phyloP scores from a whole-genome alignment of 805 yeast species.

The Wickerhamomyces bisporus region DNA sequence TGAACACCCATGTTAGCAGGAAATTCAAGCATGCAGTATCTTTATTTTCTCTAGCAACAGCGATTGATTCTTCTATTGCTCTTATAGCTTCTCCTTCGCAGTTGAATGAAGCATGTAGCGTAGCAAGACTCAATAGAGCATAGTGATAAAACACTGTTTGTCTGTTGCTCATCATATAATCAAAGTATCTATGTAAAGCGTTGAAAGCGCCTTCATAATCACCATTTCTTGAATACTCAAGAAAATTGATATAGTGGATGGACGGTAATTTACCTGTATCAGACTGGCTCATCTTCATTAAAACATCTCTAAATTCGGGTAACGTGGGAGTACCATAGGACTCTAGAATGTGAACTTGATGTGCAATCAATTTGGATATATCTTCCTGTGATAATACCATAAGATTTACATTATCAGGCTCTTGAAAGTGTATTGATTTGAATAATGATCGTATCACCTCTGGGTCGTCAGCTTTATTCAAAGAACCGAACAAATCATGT shows the following conservation, averaged over 20 bases:
- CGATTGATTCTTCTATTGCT: constrained; percentile 81
- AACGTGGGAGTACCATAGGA: constrained; percentile 47
- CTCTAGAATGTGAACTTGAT: constrained; percentile 50
- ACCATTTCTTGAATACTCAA: constrained; percentile 50
- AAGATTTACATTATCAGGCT: constrained; percentile 12
- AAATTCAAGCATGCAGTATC: constrained; percentile 70
- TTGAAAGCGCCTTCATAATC: constrained; percentile 55
- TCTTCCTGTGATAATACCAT: constrained; percentile 46
- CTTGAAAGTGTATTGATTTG: constrained; percentile 4
- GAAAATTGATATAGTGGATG: constrained; percentile 51
- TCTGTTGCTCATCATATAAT: constrained; percentile 68
- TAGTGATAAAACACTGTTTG: constrained; percentile 68
- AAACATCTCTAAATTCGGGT: constrained; percentile 33
- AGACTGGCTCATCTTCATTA: constrained; percentile 42
- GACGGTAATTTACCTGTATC: constrained; percentile 40
- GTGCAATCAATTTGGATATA: constrained; percentile 42
- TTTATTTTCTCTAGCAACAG: constrained; percentile 81
- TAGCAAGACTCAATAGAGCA: constrained; percentile 68
- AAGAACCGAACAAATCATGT: constrained; percentile 13
- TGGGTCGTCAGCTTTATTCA: constrained; percentile 21
- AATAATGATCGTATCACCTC: constrained; percentile 10
- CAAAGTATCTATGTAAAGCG: constrained; percentile 59
- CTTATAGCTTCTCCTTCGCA: constrained; percentile 57
- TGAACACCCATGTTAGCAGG: constrained; percentile 68
- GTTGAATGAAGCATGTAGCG: constrained; percentile 64